phyloP scores from a whole-genome alignment of 1,284 basidiomycete species.

The Amylostereum areolatum region DNA sequence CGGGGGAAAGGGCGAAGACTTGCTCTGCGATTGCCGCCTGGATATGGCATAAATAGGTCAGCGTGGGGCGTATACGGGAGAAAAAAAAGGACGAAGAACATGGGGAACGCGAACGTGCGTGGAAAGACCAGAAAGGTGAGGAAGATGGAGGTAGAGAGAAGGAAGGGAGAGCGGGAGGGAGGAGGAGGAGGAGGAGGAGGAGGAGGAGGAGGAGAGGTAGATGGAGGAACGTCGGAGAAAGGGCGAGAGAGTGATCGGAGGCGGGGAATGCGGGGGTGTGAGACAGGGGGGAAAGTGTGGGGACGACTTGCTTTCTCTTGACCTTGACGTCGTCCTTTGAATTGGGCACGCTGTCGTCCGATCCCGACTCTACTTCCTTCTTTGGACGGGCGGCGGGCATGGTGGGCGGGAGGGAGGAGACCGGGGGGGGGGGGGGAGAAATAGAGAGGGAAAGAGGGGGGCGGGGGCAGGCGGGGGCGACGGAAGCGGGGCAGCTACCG shows the following conservation, averaged over 20 bases:
- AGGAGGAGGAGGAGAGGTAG: constrained; percentile 16
- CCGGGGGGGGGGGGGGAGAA: constrained; percentile 19
- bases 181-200: constrained; percentile 18
- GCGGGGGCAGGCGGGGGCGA: constrained; percentile 6
- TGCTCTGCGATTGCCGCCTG: constrained; percentile 78
- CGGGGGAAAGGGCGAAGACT: constrained; percentile 21
- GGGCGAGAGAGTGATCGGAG: constrained; percentile 8
- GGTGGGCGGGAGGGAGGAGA: constrained; percentile 20
- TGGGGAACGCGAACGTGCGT: constrained; percentile 1
- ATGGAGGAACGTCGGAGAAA: constrained; percentile 23
- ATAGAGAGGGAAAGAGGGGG: constrained; percentile 14
- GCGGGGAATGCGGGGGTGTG: constrained; percentile 26
- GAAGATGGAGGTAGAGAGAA: constrained; percentile 12
- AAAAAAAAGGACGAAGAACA: constrained; percentile 3
- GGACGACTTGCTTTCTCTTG: constrained; percentile 63
- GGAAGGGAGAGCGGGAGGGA: constrained; percentile 8
- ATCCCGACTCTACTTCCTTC: constrained; percentile 57
- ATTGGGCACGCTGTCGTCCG: constrained; percentile 41
- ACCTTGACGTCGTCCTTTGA: constrained; percentile 47
- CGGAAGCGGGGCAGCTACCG: constrained; percentile 8
- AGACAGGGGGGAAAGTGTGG: constrained; percentile 16
- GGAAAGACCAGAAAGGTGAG: constrained; percentile 3
- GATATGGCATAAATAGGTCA: constrained; percentile 18
- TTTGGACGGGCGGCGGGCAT: constrained; percentile 65
- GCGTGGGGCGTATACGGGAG: constrained; percentile 4